These are phyloP conservation scores for Abrus precatorius DNA, from an alignment of 306 rosid species.

Conservation along the genomic window DNA sequence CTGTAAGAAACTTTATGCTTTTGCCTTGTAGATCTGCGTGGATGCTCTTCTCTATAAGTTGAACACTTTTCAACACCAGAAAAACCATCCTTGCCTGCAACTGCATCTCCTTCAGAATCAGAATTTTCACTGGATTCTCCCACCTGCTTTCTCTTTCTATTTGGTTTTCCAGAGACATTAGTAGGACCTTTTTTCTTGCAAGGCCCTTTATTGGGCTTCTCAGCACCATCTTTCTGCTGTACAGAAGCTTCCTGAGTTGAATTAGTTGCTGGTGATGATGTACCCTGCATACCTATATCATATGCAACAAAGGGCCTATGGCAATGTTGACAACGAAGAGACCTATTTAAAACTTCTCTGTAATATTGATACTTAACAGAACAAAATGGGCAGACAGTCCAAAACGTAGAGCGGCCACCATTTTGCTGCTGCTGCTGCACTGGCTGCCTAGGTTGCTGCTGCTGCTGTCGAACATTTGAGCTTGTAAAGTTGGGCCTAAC, in stretches of 20 bases:
- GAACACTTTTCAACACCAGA: constrained; percentile 51
- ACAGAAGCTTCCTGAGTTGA: constrained; percentile 60
- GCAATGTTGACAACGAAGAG: constrained; percentile 81
- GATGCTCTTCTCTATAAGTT: constrained; percentile 50
- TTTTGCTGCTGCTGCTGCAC: constrained; percentile 48
- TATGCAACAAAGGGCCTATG: constrained; percentile 68
- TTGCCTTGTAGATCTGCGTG: constrained; percentile 71
- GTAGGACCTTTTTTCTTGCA: constrained; percentile 40
- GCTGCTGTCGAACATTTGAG: constrained; percentile 50
- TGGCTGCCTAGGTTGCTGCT: constrained; percentile 54
- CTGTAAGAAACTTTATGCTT: constrained; percentile 69
- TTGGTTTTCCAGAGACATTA: constrained; percentile 53
- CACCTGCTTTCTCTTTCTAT: constrained; percentile 65
- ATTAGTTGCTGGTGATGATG: constrained; percentile 55
- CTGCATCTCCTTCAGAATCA: constrained; percentile 64
- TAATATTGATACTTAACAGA: constrained; percentile 73
- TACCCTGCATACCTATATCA: constrained; percentile 53
- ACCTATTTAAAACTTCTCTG: constrained; percentile 65
- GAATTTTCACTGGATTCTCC: constrained; percentile 60
- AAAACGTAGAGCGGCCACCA: constrained; percentile 66
- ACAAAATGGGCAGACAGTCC: constrained; percentile 96
- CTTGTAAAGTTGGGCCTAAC: constrained; percentile 53
- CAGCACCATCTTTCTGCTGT: constrained; percentile 55
- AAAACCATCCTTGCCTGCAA: constrained; percentile 56
- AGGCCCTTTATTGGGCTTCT: constrained; percentile 50